Conservation (phyloP, 225 moss, liverwort and hornwort genomes). For the Takakia lepidozioides region DNA sequence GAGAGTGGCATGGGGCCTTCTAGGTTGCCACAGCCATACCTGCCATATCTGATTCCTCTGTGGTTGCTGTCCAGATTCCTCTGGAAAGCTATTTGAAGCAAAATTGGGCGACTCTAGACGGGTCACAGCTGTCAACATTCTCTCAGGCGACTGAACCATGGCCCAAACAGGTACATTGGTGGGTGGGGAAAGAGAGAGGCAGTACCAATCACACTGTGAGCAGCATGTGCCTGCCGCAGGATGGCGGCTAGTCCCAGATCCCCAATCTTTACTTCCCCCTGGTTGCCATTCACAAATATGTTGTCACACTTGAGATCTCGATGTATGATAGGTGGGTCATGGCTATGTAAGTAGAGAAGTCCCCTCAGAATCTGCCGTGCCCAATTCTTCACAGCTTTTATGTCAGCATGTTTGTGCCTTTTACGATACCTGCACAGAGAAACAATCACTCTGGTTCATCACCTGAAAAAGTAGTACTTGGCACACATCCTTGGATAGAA, state of each 20-base stretch:
- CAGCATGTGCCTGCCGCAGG: constrained; percentile 62
- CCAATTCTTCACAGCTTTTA: constrained; percentile 76
- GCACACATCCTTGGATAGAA: no score
- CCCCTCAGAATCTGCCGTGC: constrained; percentile 64
- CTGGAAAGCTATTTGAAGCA: no score
- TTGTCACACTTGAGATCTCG: constrained; percentile 75
- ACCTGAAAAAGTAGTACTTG: no score
- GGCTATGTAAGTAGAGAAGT: constrained; percentile 66
- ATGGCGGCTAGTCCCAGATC: constrained; percentile 78
- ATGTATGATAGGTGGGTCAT: constrained; percentile 77
- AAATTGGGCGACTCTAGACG: no score
- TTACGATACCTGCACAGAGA: constrained; percentile 37
- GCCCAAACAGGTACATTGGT: no score
- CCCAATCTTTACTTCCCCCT: constrained; percentile 78
- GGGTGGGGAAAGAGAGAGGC: neutral
- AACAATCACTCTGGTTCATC: no score
- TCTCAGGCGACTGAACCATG: no score
- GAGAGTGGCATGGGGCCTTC: no score
- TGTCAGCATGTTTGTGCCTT: constrained; percentile 64
- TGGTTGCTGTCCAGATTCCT: no score
- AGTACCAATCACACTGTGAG: constrained; percentile 61
- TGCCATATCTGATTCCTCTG: no score
- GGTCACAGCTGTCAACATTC: no score
- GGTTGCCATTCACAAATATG: constrained; percentile 69
- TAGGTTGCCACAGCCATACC: no score